Conservation (phyloP, 768 basidiomycete species). For the Leccinellum luteum region DNA sequence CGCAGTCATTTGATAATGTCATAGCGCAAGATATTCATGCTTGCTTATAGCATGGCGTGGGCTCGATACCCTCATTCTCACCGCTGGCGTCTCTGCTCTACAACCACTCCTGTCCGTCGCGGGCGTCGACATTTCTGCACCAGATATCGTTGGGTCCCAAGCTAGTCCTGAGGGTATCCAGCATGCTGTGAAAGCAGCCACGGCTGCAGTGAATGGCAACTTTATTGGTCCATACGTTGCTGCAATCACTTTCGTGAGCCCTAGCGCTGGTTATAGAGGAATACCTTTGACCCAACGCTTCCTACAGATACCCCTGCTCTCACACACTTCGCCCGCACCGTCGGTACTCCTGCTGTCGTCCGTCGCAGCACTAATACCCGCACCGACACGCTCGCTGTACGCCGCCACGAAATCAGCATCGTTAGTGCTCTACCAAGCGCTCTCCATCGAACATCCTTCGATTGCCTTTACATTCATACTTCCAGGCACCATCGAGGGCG, state of each 20-base stretch:
- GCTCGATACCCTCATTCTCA: conserved; percentile 77
- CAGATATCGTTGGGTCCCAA: conserved; percentile 33
- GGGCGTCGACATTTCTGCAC: conserved; percentile 41
- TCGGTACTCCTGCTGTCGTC: conserved; percentile 79
- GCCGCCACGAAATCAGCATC: conserved; percentile 81
- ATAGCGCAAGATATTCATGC: conserved; percentile 1
- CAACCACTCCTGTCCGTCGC: conserved; percentile 73
- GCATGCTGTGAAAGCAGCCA: conserved; percentile 53
- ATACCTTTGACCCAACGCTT: not conserved
- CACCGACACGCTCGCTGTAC: conserved; percentile 85
- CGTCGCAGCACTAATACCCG: conserved; percentile 74
- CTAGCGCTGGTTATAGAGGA: not conserved
- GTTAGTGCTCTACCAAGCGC: conserved; percentile 70
- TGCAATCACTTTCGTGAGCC: conserved; percentile 68
- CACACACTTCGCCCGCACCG: conserved; percentile 59
- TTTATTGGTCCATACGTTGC: conserved; percentile 68
- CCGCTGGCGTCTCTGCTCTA: conserved; percentile 82
- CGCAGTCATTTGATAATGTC: not conserved
- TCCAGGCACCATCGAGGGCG: conserved; percentile 71
- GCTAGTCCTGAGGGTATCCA: conserved; percentile 57
- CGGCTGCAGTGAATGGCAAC: conserved; percentile 59
- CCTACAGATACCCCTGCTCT: conserved; percentile 71
- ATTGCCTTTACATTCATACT: conserved; percentile 62
- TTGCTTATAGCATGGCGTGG: conserved; percentile 66
- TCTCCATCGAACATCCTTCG: conserved; percentile 75